phyloP scores from a whole-genome alignment of 257 asterid genomes.

The Nemophila menziesii region DNA sequence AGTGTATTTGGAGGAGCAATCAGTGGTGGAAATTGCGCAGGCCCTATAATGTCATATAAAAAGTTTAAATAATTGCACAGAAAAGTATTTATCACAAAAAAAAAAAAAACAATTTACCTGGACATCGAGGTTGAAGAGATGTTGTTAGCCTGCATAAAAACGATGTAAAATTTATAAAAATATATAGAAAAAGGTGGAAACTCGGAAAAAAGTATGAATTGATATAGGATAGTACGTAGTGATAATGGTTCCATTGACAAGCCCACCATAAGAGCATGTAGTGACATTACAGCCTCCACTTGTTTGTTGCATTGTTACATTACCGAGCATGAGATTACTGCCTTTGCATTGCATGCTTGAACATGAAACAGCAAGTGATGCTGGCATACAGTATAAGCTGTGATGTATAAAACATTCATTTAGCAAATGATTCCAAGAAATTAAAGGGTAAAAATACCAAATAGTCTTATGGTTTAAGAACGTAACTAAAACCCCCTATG shows the following conservation, averaged over 20 bases:
- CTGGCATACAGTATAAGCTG: slow-evolving; percentile 91
- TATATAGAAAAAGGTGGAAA: background rate
- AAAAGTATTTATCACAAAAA: background rate
- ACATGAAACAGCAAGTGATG: slow-evolving; percentile 88
- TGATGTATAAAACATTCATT: background rate
- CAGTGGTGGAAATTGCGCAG: slow-evolving; percentile 69
- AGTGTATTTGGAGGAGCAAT: slow-evolving; percentile 54
- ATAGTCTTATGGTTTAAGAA: too few relatives aligned
- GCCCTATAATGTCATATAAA: slow-evolving; percentile 30
- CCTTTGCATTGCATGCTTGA: slow-evolving; percentile 93
- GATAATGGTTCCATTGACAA: slow-evolving; percentile 70
- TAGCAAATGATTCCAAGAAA: background rate
- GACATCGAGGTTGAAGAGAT: slow-evolving; percentile 86
- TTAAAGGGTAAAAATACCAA: background rate
- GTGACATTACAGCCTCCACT: slow-evolving; percentile 91
- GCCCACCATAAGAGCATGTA: slow-evolving; percentile 75
- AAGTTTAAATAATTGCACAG: background rate
- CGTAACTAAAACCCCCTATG: too few relatives aligned
- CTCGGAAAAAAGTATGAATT: background rate
- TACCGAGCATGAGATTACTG: slow-evolving; percentile 86
- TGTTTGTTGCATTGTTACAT: slow-evolving; percentile 59
- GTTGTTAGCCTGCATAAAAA: slow-evolving; percentile 50
- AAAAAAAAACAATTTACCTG: slow-evolving; percentile 77
- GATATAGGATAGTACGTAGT: slow-evolving; percentile 38
- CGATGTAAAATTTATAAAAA: slow-evolving; percentile 6